Percentiles rank a stretch among this genome's conserved stretches.
Evolutionary conservation across 2,329 filamentous ascomycete species (phyloP).

Genomic region (Aspergillus quadrilineatus): DNA sequence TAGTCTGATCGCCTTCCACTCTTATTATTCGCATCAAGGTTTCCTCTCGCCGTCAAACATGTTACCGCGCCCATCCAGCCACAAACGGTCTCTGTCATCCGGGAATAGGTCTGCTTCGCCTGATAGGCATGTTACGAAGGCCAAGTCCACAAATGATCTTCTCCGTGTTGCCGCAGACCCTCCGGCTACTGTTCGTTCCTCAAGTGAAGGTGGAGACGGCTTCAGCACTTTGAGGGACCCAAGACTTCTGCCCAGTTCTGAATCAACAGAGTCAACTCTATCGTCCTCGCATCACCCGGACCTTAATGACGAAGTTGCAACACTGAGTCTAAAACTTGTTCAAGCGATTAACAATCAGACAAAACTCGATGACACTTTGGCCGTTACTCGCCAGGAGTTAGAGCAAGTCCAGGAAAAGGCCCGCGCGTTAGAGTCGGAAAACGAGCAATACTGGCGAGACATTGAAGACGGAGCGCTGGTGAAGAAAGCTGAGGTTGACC

Average conservation of each 20-base stretch:
- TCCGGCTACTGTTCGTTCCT: conserved; percentile 22
- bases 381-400: conserved; percentile 78
- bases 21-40: conserved; percentile 35
- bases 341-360: conserved; percentile 98
- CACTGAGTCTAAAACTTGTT: conserved; percentile 91
- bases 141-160: conserved; percentile 46
- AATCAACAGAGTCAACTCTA: conserved; percentile 37
- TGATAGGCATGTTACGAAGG: conserved; percentile 42
- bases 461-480: conserved; percentile 74
- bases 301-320: conserved; percentile 74
- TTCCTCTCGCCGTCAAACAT: conserved; percentile 40
- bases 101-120: conserved; percentile 36
- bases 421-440: conserved; percentile 65
- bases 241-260: conserved; percentile 35
- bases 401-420: conserved; percentile 69
- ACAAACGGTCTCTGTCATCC: conserved; percentile 40
- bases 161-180: conserved; percentile 34
- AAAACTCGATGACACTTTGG: conserved; percentile 81
- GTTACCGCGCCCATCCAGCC: conserved; percentile 35
- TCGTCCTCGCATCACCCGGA: conserved; percentile 54
- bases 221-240: conserved; percentile 51
- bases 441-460: conserved; percentile 67
- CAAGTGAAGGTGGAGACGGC: conserved; percentile 35
- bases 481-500: conserved; percentile 70
- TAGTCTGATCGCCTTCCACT: conserved; percentile 42